These are phyloP conservation scores for Dictyostelium capitatum DNA, from an alignment of 78 protist genomes.

Conservation along the genomic window DNA sequence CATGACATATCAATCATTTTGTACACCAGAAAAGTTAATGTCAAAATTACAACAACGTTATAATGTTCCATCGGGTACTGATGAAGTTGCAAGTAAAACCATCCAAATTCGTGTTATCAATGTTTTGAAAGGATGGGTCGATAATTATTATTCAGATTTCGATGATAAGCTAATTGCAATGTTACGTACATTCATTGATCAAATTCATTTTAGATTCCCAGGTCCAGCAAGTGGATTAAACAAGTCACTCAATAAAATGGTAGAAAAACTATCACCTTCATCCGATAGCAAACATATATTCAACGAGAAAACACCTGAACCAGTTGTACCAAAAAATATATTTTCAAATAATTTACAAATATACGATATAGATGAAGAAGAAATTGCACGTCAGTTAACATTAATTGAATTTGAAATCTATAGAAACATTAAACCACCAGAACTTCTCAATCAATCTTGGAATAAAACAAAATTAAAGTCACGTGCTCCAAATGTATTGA, in stretches of 20 bases:
- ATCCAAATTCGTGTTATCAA: constrained; percentile 78
- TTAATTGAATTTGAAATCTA: constrained; percentile 84
- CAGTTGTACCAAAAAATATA: constrained; percentile 72
- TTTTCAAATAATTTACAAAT: constrained; percentile 37
- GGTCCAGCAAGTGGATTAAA: constrained; percentile 13
- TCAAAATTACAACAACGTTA: constrained; percentile 79
- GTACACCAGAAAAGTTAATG: constrained; percentile 80
- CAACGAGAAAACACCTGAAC: constrained; percentile 76
- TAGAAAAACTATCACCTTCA: constrained; percentile 16
- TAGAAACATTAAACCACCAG: constrained; percentile 85
- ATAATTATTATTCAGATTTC: constrained; percentile 80
- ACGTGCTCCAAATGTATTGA: constrained; percentile 83
- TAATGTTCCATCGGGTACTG: constrained; percentile 51
- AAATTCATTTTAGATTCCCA: constrained; percentile 50
- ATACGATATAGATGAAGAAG: constrained; percentile 66
- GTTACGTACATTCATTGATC: constrained; percentile 50
- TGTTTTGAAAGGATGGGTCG: constrained; percentile 81
- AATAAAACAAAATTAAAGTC: constrained; percentile 77
- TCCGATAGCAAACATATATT: constrained; percentile 27
- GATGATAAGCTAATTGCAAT: constrained; percentile 61
- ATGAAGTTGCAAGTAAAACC: constrained; percentile 43
- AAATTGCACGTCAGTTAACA: constrained; percentile 86
- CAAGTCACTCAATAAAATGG: constrained; percentile 32
- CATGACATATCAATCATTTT: constrained; percentile 82
- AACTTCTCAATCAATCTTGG: constrained; percentile 88